phyloP scores from a whole-genome alignment of 108 stramenopile genomes.

The Nitzschia inconspicua region DNA sequence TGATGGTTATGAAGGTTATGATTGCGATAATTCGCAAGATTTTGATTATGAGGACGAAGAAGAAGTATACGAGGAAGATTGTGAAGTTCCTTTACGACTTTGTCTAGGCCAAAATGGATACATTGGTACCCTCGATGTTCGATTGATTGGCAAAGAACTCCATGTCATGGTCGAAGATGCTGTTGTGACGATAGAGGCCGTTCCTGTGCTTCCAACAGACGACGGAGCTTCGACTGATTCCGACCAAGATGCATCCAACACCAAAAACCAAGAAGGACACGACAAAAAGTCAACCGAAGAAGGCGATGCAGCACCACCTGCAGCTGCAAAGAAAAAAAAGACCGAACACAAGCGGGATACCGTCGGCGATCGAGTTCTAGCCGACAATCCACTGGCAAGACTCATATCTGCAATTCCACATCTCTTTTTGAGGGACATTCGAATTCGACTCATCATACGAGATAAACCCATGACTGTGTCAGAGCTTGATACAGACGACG shows the following conservation, averaged over 20 bases:
- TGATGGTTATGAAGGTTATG: constrained; percentile 7
- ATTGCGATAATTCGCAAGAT: too few relatives aligned
- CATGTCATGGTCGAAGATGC: constrained; percentile 80
- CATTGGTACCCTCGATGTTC: constrained; percentile 69
- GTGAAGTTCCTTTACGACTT: constrained; percentile 41
- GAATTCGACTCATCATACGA: constrained; percentile 56
- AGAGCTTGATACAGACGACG: constrained; percentile 15
- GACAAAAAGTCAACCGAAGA: neutral
- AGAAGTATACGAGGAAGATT: constrained; percentile 43
- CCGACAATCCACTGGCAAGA: constrained; percentile 57
- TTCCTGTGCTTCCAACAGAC: constrained; percentile 8
- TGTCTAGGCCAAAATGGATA: constrained; percentile 64
- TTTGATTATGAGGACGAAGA: constrained; percentile 44
- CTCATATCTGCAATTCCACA: constrained; percentile 62
- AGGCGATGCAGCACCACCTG: constrained; percentile 17
- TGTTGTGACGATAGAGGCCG: constrained; percentile 61
- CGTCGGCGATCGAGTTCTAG: constrained; percentile 62
- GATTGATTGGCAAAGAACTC: constrained; percentile 59
- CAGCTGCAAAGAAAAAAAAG: constrained; percentile 13
- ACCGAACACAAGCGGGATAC: constrained; percentile 34
- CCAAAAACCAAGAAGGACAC: constrained; percentile 6
- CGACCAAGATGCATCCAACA: constrained; percentile 1
- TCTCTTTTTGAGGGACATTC: constrained; percentile 67
- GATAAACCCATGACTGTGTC: constrained; percentile 2
- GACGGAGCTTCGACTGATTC: neutral